Evolutionary conservation across 371 early-diverging fungal species (phyloP), one percentile per base, ranked within the genome.

Genomic region (Syncephalastrum contaminatum): DNA sequence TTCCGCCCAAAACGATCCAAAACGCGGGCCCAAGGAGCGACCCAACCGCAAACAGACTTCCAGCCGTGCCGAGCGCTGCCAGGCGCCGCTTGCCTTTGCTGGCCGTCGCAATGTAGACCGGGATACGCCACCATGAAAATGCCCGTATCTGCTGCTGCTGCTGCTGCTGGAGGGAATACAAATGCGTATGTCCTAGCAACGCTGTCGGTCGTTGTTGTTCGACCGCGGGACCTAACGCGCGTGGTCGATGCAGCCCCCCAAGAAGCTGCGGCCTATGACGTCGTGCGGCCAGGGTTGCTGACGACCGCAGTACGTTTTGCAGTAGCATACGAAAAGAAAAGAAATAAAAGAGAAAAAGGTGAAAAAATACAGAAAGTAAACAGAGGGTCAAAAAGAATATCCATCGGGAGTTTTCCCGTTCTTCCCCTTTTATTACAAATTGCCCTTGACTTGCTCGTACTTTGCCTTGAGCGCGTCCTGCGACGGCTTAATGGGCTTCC

Each of bases 401-500:
- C 16, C 21, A 54, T 41, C 43, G 27, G 25, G 30, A 27, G 30
- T 18, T 21, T 50, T 27, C 18, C 14, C 47, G 15, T n/a, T 21
- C 19, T 14, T 20, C 3, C 22, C 12, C 47, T 41, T 6, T 49
- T 45, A 48, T 41, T 55, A 67, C 61, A 77, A 56, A 27, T 70
- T 70, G 53, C 70, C 54, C 53, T 71, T 73, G 60, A 78, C 73
- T 19, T 63, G 20, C 46, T 69, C 58, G 24, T 57, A 62, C 14
- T 52, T 27, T 22, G 51, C 40, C 15, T 53, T 22, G 15, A 81
- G 51, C 4, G 76, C 75, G 8, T 81, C 79, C 53, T 63, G 55
- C 0, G 66, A 48, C 41, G 69, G 59, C 36, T 72, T 60, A 15
- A 59, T 50, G 5, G 67, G 66, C 25, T 63, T 64, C 94, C 94